A percentile compares a stretch with the other conserved stretches of the same genome.
phyloP scores from a whole-genome alignment of 2,329 filamentous ascomycete species.

The Microdochium nivale region DNA sequence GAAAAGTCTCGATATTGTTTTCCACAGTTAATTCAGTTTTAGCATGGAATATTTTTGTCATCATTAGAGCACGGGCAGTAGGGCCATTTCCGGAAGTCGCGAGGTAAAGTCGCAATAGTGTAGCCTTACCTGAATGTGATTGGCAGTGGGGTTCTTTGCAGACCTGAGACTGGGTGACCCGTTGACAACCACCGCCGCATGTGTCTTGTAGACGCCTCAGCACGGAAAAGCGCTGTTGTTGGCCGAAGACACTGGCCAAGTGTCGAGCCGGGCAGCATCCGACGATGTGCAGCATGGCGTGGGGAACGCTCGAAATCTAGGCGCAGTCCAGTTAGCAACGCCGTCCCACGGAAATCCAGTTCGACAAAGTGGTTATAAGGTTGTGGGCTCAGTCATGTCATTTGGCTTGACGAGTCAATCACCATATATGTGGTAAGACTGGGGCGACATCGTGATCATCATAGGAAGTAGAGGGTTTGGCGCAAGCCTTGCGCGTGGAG shows the following conservation, averaged over 20 bases:
- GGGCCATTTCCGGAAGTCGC: slow-evolving; percentile 5
- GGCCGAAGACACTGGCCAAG: slow-evolving; percentile 1
- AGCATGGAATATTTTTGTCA: slow-evolving; percentile 70
- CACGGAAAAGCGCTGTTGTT: neutral
- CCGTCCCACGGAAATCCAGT: too few relatives aligned
- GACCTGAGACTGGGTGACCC: too few relatives aligned
- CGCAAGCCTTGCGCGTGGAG: slow-evolving; percentile 5
- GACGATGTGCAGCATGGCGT: too few relatives aligned
- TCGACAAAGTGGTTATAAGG: neutral
- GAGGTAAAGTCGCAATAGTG: slow-evolving; percentile 12
- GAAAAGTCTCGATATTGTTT: slow-evolving; percentile 62
- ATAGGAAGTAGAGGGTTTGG: slow-evolving; percentile 18
- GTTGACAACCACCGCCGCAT: too few relatives aligned
- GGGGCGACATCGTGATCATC: slow-evolving; percentile 53
- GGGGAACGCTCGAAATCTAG: slow-evolving; percentile 9
- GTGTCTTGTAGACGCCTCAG: neutral
- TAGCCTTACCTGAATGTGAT: slow-evolving; percentile 12
- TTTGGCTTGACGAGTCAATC: slow-evolving; percentile 47
- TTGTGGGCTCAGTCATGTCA: slow-evolving; percentile 31
- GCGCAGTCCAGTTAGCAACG: neutral
- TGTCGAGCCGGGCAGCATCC: slow-evolving; percentile 8
- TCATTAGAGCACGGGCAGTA: slow-evolving; percentile 37
- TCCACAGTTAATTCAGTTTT: slow-evolving; percentile 66
- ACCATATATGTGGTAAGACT: slow-evolving; percentile 46
- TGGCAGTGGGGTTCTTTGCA: too few relatives aligned